Evolutionary conservation across 371 early-diverging fungal species (phyloP), one percentile per base, ranked within the genome.

Genomic region (Mortierella sp.): DNA sequence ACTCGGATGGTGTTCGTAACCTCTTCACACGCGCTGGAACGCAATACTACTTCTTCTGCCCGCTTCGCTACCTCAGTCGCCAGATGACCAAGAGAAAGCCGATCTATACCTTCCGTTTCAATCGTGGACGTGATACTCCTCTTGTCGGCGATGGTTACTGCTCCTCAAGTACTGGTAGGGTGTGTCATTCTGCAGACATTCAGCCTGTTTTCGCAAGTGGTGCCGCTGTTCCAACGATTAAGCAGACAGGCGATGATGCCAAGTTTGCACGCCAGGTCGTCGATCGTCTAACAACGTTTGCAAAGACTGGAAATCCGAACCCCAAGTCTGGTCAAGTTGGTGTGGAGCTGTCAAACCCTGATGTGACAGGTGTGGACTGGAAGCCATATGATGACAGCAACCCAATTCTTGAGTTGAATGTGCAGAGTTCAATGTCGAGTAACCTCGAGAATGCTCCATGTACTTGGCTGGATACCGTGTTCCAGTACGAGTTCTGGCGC

Each of bases 281-380:
- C 7, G 74, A 73, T 48, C 67, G 74, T n/a, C 59, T 67, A 51
- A 61, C 61, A n/a, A 53, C 64, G 12, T 73, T 73, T 42, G 68
- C 74, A 12, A 67, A 64, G 64, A 67, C 74, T 5, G 74, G 64
- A 3, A 57, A 58, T 46, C 73, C 73, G 10, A 72, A 72, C 26
- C 67, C 67, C 7, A 23, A 46, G 13, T 8, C 60, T 2, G 48
- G 28, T n/a, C 51, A 47, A 0, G 30, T 26, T 1, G 71, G 71
- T 26, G 54, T 56, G 9, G 51, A 67, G 48, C 16, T 16, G 13
- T 30, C 50, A 26, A 73, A 73, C 42, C 51, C 60, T n/a, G 73
- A 67, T 41, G 73, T 73, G 49, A 59, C 67, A 6, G 56, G 53
- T 1, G 52, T 73, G 18, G 13, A 64, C 6, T 73, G 73, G 73